A percentile compares a stretch with the other conserved stretches of the same genome.
phyloP scores from a whole-genome alignment of 805 yeast species.

The Metschnikowia similis region DNA sequence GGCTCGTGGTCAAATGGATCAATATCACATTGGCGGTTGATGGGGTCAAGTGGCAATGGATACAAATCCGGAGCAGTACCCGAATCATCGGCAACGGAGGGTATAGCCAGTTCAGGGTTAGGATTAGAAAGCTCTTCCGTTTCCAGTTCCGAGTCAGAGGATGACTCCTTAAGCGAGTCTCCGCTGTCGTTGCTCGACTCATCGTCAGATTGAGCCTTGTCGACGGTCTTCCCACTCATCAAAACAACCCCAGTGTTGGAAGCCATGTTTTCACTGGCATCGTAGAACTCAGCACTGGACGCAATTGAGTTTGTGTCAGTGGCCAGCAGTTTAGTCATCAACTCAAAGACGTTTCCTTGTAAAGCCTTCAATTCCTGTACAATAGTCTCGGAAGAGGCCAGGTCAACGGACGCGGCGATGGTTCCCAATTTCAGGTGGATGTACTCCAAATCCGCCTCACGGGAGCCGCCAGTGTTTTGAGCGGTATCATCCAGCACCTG shows the following conservation, averaged over 20 bases:
- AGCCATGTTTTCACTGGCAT: slow-evolving; percentile 64
- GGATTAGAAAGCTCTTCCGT: slow-evolving; percentile 13
- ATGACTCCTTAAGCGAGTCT: slow-evolving; percentile 14
- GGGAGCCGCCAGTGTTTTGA: background rate
- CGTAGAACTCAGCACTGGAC: slow-evolving; percentile 39
- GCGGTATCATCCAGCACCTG: slow-evolving; percentile 4
- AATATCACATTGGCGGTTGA: slow-evolving; percentile 56
- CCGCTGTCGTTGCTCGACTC: slow-evolving; percentile 22
- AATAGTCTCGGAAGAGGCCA: background rate
- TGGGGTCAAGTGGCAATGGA: slow-evolving; percentile 56
- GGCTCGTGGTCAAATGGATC: slow-evolving; percentile 62
- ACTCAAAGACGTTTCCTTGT: background rate
- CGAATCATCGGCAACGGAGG: background rate
- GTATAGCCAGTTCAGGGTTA: background rate
- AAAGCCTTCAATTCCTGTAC: slow-evolving; percentile 2
- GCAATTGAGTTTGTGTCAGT: slow-evolving; percentile 27
- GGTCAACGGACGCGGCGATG: background rate
- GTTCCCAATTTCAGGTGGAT: background rate
- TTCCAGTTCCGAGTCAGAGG: slow-evolving; percentile 15
- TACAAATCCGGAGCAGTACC: slow-evolving; percentile 40
- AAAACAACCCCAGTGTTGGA: slow-evolving; percentile 52
- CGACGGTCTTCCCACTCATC: slow-evolving; percentile 20
- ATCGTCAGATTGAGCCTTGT: slow-evolving; percentile 10
- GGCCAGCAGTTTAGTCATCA: slow-evolving; percentile 4
- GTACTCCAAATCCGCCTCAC: slow-evolving; percentile 1